These are phyloP conservation scores for Neltuma alba DNA, from an alignment of 306 rosid genomes.

Conservation along the genomic window DNA sequence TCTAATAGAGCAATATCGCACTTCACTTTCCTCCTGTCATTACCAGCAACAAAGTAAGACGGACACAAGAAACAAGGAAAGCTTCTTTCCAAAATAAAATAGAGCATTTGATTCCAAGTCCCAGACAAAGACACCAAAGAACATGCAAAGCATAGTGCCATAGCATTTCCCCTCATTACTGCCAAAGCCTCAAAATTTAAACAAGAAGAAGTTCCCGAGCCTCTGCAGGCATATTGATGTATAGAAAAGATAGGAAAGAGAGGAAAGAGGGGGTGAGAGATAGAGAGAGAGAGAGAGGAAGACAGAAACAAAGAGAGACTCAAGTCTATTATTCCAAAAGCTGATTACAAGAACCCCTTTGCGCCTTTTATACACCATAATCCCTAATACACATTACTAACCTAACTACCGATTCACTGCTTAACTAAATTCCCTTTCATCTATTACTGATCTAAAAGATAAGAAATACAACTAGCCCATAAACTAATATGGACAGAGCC, in stretches of 20 bases:
- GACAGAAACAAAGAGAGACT: not conserved
- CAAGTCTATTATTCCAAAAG: not conserved
- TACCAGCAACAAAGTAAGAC: conserved; percentile 35
- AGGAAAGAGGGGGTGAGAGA: not conserved
- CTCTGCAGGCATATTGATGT: not conserved
- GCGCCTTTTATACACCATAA: not conserved
- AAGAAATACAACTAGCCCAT: conserved; percentile 22
- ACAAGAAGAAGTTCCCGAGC: not conserved
- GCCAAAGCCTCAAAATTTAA: not conserved
- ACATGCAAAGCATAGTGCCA: not conserved
- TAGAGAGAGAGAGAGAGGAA: not conserved
- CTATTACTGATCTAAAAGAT: conserved; percentile 3
- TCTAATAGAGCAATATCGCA: conserved; percentile 82
- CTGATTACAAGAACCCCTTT: not conserved
- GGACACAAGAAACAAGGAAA: conserved; percentile 24
- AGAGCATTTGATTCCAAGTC: not conserved
- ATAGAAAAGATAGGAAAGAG: not conserved
- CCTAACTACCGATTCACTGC: not conserved
- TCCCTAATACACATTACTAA: not conserved
- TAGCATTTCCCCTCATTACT: not conserved
- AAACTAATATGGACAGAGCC: conserved; percentile 21
- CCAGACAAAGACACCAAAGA: conserved; percentile 29
- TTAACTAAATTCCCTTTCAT: not conserved
- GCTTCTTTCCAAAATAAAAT: conserved; percentile 16
- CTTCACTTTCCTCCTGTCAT: conserved; percentile 90